Conservation (phyloP, 2,329 filamentous ascomycete genomes). For the Verticillium longisporum region DNA sequence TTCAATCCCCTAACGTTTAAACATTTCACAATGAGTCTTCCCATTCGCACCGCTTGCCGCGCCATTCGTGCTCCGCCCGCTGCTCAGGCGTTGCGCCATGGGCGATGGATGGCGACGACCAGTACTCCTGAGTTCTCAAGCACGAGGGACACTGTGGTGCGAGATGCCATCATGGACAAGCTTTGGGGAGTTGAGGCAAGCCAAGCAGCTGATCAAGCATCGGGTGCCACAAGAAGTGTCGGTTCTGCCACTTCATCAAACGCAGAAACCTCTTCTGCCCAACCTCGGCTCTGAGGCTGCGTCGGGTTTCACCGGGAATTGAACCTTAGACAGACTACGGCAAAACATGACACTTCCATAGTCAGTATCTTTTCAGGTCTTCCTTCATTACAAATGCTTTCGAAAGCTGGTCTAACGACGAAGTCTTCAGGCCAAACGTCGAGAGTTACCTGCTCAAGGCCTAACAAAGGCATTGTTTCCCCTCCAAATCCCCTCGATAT, state of each 20-base stretch:
- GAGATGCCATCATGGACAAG: conserved; percentile 2
- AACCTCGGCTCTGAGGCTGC: background rate
- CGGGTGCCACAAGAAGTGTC: background rate
- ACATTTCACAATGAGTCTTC: background rate
- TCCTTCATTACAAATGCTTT: too few relatives aligned
- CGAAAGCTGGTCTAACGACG: too few relatives aligned
- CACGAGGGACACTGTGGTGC: background rate
- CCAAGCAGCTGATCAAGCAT: background rate
- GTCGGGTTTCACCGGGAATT: background rate
- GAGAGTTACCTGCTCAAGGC: too few relatives aligned
- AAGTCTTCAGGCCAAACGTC: too few relatives aligned
- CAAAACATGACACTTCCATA: too few relatives aligned
- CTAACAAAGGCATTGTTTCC: too few relatives aligned
- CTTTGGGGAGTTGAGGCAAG: background rate
- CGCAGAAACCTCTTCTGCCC: background rate
- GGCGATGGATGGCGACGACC: background rate
- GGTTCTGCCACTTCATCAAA: background rate
- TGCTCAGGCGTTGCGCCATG: background rate
- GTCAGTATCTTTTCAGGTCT: too few relatives aligned
- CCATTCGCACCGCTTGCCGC: background rate
- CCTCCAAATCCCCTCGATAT: too few relatives aligned
- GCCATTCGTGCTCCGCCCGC: background rate
- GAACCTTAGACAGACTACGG: background rate
- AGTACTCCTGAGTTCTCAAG: background rate
- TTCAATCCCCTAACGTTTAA: too few relatives aligned